Conservation (phyloP, 1,139 yeast genomes). For the Debaryomyces psychrophilus region DNA sequence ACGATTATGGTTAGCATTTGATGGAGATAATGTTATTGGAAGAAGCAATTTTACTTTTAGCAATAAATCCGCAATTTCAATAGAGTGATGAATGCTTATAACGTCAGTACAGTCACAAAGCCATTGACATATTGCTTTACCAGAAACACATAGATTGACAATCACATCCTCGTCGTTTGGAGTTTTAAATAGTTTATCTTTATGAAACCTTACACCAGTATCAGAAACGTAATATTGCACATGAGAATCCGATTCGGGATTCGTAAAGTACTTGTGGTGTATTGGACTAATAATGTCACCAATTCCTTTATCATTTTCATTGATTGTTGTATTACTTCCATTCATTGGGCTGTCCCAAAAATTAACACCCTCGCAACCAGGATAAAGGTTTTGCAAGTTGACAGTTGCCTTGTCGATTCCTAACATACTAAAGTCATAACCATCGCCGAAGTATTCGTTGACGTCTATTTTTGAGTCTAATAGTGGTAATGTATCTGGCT, state of each 20-base stretch:
- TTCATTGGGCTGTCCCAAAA: slow-evolving; percentile 2
- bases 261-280: slow-evolving; percentile 76
- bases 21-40: slow-evolving; percentile 31
- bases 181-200: slow-evolving; percentile 37
- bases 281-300: slow-evolving; percentile 57
- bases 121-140: slow-evolving; percentile 87
- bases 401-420: background rate
- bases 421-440: slow-evolving; percentile 4
- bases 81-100: slow-evolving; percentile 60
- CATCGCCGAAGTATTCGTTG: slow-evolving; percentile 7
- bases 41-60: slow-evolving; percentile 52
- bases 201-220: slow-evolving; percentile 66
- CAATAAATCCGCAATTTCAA: slow-evolving; percentile 60
- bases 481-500: slow-evolving; percentile 26
- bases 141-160: slow-evolving; percentile 59
- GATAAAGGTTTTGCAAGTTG: background rate
- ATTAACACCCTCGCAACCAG: slow-evolving; percentile 4
- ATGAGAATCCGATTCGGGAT: slow-evolving; percentile 86
- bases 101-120: slow-evolving; percentile 85
- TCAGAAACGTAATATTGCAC: slow-evolving; percentile 73
- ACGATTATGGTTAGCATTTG: slow-evolving; percentile 11
- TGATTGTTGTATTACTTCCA: background rate
- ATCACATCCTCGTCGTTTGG: slow-evolving; percentile 21
- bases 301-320: background rate
- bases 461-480: slow-evolving; percentile 10